Conservation (phyloP, 106 monocot genomes). For the Dendrobium catenatum region DNA sequence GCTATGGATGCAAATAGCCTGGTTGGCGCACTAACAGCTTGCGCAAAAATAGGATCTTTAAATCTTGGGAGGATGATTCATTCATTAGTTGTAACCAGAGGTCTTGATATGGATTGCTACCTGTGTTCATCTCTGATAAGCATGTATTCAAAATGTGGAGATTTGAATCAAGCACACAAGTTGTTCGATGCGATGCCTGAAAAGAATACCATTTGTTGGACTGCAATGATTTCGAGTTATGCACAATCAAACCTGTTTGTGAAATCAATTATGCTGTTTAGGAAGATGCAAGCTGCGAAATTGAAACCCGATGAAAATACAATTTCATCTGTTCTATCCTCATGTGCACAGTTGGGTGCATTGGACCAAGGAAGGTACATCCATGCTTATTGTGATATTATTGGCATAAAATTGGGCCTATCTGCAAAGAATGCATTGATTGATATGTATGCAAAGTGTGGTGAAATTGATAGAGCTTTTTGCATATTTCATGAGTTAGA, state of each 20-base stretch:
- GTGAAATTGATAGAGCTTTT: slow-evolving; percentile 52
- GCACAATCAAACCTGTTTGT: slow-evolving; percentile 24
- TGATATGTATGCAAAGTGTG: slow-evolving; percentile 93
- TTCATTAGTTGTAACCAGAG: slow-evolving; percentile 23
- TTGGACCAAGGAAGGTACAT: slow-evolving; percentile 63
- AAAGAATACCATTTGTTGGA: slow-evolving; percentile 62
- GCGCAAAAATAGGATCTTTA: slow-evolving; percentile 24
- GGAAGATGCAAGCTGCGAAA: slow-evolving; percentile 47
- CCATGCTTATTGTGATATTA: slow-evolving; percentile 50
- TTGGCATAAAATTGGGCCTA: slow-evolving; percentile 22
- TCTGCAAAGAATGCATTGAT: slow-evolving; percentile 66
- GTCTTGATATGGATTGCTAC: slow-evolving; percentile 41
- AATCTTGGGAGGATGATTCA: slow-evolving; percentile 42
- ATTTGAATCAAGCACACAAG: slow-evolving; percentile 34
- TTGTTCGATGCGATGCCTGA: slow-evolving; percentile 52
- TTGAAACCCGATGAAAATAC: slow-evolving; percentile 48
- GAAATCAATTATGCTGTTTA: slow-evolving; percentile 48
- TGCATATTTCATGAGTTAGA: slow-evolving; percentile 35
- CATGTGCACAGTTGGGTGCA: slow-evolving; percentile 66
- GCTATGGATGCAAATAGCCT: slow-evolving; percentile 36
- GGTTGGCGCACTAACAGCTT: slow-evolving; percentile 41
- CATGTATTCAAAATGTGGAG: slow-evolving; percentile 62
- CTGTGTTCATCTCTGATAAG: slow-evolving; percentile 61
- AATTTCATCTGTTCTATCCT: slow-evolving; percentile 57
- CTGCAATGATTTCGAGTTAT: slow-evolving; percentile 63